Conservation (phyloP, 768 basidiomycete genomes). For the Boletus barrowsii region DNA sequence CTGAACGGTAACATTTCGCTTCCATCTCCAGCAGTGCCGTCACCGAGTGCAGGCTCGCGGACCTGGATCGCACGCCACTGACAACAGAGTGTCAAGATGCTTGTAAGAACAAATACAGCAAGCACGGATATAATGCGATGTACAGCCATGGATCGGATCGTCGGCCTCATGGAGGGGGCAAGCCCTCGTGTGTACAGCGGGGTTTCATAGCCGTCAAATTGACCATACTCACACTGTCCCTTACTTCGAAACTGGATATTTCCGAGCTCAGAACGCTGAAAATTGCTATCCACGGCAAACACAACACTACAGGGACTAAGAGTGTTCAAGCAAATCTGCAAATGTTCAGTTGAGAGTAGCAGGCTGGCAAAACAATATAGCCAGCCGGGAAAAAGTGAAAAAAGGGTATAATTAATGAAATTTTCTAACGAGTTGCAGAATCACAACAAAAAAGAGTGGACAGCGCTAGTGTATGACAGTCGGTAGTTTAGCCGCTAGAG, state of each 20-base stretch:
- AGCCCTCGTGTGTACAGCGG: too few species aligned
- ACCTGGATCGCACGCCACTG: not conserved
- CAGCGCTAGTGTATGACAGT: not conserved
- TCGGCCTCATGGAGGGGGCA: too few species aligned
- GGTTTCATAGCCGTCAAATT: too few species aligned
- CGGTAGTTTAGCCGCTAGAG: slow-evolving; percentile 12
- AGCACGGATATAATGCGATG: too few species aligned
- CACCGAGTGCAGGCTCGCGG: not conserved
- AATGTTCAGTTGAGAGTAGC: not conserved
- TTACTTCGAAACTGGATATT: not conserved
- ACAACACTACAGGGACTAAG: not conserved
- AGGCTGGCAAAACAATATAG: not conserved
- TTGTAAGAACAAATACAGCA: too few species aligned
- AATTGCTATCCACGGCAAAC: not conserved
- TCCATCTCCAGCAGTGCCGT: too few species aligned
- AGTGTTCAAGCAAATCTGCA: not conserved
- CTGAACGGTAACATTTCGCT: too few species aligned
- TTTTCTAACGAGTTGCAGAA: not conserved
- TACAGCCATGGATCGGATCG: too few species aligned
- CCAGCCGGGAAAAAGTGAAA: not conserved
- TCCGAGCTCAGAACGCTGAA: not conserved
- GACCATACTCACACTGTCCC: too few species aligned
- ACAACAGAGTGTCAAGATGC: not conserved
- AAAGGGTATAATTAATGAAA: slow-evolving; percentile 14
- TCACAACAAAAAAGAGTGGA: slow-evolving; percentile 23